phyloP scores from a whole-genome alignment of 140 eudicot species.

The Flaveria floridana region DNA sequence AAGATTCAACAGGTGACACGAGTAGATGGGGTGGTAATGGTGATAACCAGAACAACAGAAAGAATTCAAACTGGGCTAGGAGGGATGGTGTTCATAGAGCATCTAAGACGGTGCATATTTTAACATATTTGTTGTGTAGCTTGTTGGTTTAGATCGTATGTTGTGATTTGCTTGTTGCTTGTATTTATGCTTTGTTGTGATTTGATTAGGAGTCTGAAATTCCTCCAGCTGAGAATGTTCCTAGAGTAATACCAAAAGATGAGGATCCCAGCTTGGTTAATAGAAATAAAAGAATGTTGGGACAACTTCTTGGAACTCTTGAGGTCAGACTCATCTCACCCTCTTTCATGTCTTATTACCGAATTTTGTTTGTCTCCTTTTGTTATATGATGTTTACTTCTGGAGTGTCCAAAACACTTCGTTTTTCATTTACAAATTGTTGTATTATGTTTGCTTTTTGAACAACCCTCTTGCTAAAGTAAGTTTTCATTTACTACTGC shows the following conservation, averaged over 20 bases:
- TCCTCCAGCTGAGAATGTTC: slow-evolving; percentile 62
- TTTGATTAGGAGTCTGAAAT: slow-evolving; percentile 63
- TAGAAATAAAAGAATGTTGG: slow-evolving; percentile 87
- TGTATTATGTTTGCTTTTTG: neutral
- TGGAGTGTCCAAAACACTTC: neutral
- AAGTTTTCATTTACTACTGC: neutral
- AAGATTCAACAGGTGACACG: slow-evolving; percentile 37
- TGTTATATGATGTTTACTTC: neutral
- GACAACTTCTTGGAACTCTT: slow-evolving; percentile 88
- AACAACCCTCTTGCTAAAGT: neutral
- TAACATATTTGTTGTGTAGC: neutral
- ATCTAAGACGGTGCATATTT: slow-evolving; percentile 45
- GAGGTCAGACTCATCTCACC: slow-evolving; percentile 52
- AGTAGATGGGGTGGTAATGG: slow-evolving; percentile 32
- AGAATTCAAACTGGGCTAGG: slow-evolving; percentile 49
- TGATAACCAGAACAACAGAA: slow-evolving; percentile 42
- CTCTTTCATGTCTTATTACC: neutral
- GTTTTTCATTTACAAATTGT: neutral
- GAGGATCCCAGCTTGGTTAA: slow-evolving; percentile 91
- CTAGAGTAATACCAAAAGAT: slow-evolving; percentile 79
- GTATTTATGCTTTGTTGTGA: slow-evolving; percentile 6
- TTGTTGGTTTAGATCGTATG: neutral
- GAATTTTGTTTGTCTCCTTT: neutral
- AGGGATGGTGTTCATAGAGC: slow-evolving; percentile 62
- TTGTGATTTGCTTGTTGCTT: neutral